Base-by-base conservation (phyloP, 1,139 yeast species). In the Suhomyces choctaworum region DNA sequence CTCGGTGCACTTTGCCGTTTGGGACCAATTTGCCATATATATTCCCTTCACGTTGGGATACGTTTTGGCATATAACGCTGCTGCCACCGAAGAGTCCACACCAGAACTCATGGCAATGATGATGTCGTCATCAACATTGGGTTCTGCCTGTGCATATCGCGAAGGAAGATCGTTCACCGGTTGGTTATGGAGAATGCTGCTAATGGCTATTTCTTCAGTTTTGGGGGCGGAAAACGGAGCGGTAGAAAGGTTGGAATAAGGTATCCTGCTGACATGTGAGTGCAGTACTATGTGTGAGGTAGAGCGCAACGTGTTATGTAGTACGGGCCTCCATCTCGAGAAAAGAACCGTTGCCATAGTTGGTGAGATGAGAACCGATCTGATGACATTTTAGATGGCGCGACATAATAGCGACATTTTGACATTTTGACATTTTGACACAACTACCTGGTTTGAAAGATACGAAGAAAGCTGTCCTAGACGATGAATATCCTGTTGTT, bases 31-130 rank as follows among this genome's bases (percentile, higher is more conserved):
- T 22, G 89, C 87, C 97, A 92, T 92, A 58, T 84, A 90, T 2
- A 92, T 70, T 0, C 97, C 97, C 28, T 69, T 62, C 1, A 84
- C 94, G 28, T 82, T 78, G 5, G 58, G 64, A 42, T 71, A 73
- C 36, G 64, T 56, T 22, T 64, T 55, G 1, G 83, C 72, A 52
- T 79, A 78, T 39, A 89, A 48, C 0, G 92, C 80, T 0, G 97
- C 97, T 2, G 86, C 79, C 1, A 92, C 89, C 1, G 96, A 83
- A 0, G 97, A 89, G 58, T 92, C 98, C 0, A 92, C 97, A 0
- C 99, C 99, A 0, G 96, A 85, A 1, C 96, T 88, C 97, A 92
- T 88, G 15, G 97, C 96, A 2, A 92, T 77, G 22, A 85, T 66
- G 15, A 92, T 74, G 34, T 70, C 76, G 51, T 86, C 95, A 23